A percentile compares a stretch with the other conserved stretches of the same genome.
Evolutionary conservation across 2,329 filamentous ascomycete genomes (phyloP).

Genomic region (Ceratocystis diversiconidia): DNA sequence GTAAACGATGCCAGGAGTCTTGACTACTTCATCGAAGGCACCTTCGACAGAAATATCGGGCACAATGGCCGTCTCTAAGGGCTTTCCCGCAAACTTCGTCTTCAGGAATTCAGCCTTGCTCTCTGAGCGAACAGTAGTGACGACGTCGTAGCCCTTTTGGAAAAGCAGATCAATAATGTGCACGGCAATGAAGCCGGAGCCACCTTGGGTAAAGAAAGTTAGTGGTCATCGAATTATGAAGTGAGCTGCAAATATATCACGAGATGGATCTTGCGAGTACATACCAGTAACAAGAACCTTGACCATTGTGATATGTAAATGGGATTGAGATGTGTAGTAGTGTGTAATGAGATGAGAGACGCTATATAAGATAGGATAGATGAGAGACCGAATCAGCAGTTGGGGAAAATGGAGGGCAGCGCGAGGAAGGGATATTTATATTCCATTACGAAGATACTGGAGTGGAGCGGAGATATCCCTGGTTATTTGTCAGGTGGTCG

Average conservation of each 20-base stretch:
- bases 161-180: constrained; percentile 43
- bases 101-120: constrained; percentile 40
- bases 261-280: constrained; percentile 16
- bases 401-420: no score
- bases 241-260: neutral
- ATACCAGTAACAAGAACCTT: constrained; percentile 35
- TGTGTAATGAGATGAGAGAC: neutral
- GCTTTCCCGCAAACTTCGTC: constrained; percentile 32
- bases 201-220: constrained; percentile 25
- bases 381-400: no score
- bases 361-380: no score
- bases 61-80: constrained; percentile 46
- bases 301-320: constrained; percentile 26
- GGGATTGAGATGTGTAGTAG: neutral
- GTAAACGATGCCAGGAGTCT: constrained; percentile 29
- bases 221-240: neutral
- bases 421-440: neutral
- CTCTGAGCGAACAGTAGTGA: constrained; percentile 42
- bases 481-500: neutral
- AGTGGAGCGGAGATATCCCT: neutral
- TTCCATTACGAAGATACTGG: neutral
- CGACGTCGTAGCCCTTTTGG: constrained; percentile 34
- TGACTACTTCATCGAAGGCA: constrained; percentile 54
- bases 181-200: constrained; percentile 40
- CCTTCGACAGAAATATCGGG: constrained; percentile 59